Evolutionary conservation across 805 yeast genomes (phyloP).

Genomic region (Ascoidea rubescens): DNA sequence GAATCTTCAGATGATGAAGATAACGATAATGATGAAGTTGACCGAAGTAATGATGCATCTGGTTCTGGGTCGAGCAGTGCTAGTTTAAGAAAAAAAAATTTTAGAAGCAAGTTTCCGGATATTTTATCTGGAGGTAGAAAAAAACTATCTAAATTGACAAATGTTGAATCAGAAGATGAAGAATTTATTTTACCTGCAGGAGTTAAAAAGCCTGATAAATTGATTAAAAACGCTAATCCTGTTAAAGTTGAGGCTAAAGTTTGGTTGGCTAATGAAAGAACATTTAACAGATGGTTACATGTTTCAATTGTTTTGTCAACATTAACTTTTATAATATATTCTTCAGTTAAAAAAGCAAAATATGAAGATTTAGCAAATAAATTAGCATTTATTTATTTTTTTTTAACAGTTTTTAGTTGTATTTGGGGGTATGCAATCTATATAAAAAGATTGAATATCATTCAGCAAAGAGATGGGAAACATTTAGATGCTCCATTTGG

Average conservation of each 20-base stretch:
- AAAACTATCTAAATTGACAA: constrained; percentile 24
- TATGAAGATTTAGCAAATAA: constrained; percentile 47
- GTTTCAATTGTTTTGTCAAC: constrained; percentile 77
- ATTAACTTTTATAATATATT: constrained; percentile 72
- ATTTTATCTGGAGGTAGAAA: constrained; percentile 1
- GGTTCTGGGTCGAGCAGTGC: not conserved
- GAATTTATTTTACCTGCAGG: constrained; percentile 84
- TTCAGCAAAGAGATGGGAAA: constrained; percentile 68
- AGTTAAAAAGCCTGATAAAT: constrained; percentile 64
- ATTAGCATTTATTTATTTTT: constrained; percentile 72
- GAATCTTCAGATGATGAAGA: constrained; percentile 31
- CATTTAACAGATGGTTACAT: constrained; percentile 90
- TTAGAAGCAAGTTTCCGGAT: not conserved
- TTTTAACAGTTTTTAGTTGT: constrained; percentile 69
- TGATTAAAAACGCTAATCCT: constrained; percentile 82
- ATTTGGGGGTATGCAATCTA: constrained; percentile 82
- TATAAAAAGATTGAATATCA: constrained; percentile 53
- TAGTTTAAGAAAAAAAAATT: not conserved
- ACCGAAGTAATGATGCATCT: constrained; percentile 14
- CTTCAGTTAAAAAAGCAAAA: constrained; percentile 56
- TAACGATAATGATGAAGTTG: constrained; percentile 10
- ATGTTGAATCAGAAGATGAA: constrained; percentile 75
- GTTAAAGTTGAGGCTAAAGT: constrained; percentile 94
- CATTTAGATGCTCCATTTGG: constrained; percentile 88
- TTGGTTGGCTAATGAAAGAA: constrained; percentile 97